Evolutionary conservation across 2,329 filamentous ascomycete species (phyloP), one percentile per base, ranked within the genome.

Genomic region (Aspergillus caelatus): DNA sequence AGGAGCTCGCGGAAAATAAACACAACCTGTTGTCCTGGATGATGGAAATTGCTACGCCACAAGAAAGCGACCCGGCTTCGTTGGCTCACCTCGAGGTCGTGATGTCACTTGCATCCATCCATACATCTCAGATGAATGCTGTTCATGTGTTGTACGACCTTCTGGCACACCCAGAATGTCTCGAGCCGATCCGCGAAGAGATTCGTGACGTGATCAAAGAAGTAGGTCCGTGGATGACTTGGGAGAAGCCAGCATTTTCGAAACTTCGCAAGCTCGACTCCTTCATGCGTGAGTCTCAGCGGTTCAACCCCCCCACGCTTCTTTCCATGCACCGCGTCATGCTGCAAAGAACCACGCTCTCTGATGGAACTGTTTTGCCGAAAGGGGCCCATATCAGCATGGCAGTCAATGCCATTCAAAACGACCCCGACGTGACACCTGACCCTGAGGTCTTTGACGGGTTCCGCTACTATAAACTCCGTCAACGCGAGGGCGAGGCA

Each of bases 371-470:
- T 2, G 9, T 45, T 14, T 26, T 67, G n/a, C 62, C 61, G 7
- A 60, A 58, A 9, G 64, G 66, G 1, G 43, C 65, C 10, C 59
- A 64, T 50, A 60, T 66, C 21, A 46, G 41, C 53, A 55, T 64
- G 57, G 59, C 62, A 1, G 57, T 53, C 16, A 61, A 54, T 32
- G 26, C 61, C 4, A 62, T 63, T 19, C 34, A 55, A 14, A 57
- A 67, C 26, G 70, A 75, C 52, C 55, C 64, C 0, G 62, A 54
- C 11, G 28, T 65, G 30, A 65, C 50, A 0, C n/a, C 57, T 0
- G 26, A 71, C 9, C 67, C 70, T 3, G 60, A 68, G n/a, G 34
- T 43, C 0, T 74, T 71, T 54, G 71, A 74, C 52, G 63, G 62
- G 4, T 62, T 72, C 10, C 68, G 74, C 2, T 67, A 61, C 39